phyloP scores from a whole-genome alignment of 169 alveolate genomes.

The Perkinsus olseni region DNA sequence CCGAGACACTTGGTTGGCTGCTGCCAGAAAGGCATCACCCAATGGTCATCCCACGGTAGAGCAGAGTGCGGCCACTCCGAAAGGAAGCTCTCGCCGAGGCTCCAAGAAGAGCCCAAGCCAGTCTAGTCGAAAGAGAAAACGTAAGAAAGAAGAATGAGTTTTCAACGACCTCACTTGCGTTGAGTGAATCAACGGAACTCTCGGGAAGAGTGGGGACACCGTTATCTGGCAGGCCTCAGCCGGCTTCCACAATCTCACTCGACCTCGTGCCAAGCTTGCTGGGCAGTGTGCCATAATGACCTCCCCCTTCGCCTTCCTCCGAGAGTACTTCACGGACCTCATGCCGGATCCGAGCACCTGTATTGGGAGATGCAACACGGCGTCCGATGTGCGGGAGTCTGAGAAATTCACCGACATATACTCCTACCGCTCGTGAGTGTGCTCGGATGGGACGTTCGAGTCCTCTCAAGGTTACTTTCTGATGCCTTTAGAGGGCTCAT shows the following conservation, averaged over 20 bases:
- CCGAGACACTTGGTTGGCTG: neutral
- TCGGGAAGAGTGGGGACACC: too few species aligned
- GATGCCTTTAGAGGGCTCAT: neutral
- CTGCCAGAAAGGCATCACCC: neutral
- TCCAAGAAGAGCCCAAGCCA: neutral
- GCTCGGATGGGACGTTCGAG: neutral
- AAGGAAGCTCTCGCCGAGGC: neutral
- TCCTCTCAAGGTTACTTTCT: neutral
- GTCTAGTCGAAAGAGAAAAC: neutral
- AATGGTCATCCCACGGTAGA: neutral
- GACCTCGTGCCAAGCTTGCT: neutral
- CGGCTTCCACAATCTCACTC: neutral
- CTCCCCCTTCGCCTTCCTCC: neutral
- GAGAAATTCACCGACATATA: neutral
- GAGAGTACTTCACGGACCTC: neutral
- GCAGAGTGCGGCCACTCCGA: neutral
- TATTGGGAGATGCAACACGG: neutral
- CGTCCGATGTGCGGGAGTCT: neutral
- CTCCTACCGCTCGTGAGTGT: neutral
- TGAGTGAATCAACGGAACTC: too few species aligned
- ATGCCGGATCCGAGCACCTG: neutral
- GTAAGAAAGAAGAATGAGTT: neutral
- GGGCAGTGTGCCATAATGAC: neutral
- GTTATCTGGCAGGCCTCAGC: neutral
- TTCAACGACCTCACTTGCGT: too few species aligned